Percentiles rank a stretch among this genome's conserved stretches.
These are phyloP conservation scores for Triticum urartu DNA, from an alignment of 176 grass and related monocot genomes.

Conservation along the genomic window DNA sequence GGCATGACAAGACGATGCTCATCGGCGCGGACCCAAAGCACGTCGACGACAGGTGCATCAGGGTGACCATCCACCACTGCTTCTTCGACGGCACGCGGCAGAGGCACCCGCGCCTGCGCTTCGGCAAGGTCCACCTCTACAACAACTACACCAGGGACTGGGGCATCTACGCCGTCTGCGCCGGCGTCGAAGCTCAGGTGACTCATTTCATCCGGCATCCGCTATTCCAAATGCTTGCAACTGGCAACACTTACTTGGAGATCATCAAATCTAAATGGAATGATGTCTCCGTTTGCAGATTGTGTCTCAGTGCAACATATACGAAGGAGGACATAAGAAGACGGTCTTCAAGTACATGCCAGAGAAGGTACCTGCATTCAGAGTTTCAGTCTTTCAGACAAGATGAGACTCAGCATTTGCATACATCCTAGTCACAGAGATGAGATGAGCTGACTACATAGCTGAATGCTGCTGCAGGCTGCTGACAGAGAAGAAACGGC, in stretches of 20 bases:
- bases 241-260: neutral
- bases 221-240: neutral
- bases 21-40: constrained; percentile 66
- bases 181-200: constrained; percentile 67
- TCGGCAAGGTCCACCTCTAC: constrained; percentile 87
- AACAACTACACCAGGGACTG: constrained; percentile 83
- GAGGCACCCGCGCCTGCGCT: constrained; percentile 73
- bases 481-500: constrained; percentile 56
- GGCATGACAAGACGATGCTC: constrained; percentile 84
- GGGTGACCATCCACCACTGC: constrained; percentile 82
- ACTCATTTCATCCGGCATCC: too few species aligned
- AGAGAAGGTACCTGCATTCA: constrained; percentile 59
- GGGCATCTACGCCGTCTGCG: constrained; percentile 74
- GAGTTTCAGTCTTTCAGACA: neutral
- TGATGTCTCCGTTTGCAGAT: constrained; percentile 36
- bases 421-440: neutral
- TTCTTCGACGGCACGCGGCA: constrained; percentile 85
- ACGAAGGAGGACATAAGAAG: constrained; percentile 70
- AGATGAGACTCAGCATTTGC: neutral
- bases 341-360: constrained; percentile 94
- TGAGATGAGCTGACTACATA: too few species aligned
- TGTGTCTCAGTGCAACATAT: constrained; percentile 88
- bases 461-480: constrained; percentile 32
- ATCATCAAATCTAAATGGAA: neutral
- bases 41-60: constrained; percentile 61